Conservation (phyloP, 371 early-diverging fungal genomes). For the Syncephalastrum contaminatum region DNA sequence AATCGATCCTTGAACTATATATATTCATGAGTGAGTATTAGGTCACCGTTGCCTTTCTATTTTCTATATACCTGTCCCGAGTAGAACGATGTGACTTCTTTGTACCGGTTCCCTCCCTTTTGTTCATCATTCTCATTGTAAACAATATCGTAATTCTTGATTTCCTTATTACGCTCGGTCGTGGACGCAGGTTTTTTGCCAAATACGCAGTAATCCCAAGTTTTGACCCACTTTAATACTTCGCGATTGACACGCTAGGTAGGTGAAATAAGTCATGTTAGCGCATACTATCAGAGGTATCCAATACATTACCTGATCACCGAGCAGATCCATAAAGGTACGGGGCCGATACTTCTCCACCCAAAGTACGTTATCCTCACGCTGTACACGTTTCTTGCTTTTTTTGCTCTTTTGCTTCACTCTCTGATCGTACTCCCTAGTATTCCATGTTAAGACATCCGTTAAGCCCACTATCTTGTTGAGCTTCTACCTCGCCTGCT, state of each 20-base stretch:
- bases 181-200: constrained; percentile 34
- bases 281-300: not conserved
- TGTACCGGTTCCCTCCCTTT: constrained; percentile 11
- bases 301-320: constrained; percentile 70
- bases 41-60: not conserved
- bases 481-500: constrained; percentile 12
- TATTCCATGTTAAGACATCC: not conserved
- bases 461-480: not conserved
- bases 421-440: constrained; percentile 13
- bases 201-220: constrained; percentile 97
- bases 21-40: constrained; percentile 10
- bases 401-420: constrained; percentile 11
- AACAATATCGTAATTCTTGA: constrained; percentile 26
- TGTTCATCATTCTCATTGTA: constrained; percentile 12
- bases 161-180: constrained; percentile 31
- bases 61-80: constrained; percentile 4
- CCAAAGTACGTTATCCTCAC: constrained; percentile 59
- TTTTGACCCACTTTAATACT: constrained; percentile 90
- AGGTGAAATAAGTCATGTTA: not conserved
- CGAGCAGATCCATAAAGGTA: constrained; percentile 86
- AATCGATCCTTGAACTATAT: constrained; percentile 40
- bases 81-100: too few relatives aligned
- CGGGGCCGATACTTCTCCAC: constrained; percentile 90
- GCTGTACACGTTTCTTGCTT: not conserved
- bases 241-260: constrained; percentile 78